Evolutionary conservation across 2,329 filamentous ascomycete species (phyloP).

Genomic region (Aquanectria penicillioides): DNA sequence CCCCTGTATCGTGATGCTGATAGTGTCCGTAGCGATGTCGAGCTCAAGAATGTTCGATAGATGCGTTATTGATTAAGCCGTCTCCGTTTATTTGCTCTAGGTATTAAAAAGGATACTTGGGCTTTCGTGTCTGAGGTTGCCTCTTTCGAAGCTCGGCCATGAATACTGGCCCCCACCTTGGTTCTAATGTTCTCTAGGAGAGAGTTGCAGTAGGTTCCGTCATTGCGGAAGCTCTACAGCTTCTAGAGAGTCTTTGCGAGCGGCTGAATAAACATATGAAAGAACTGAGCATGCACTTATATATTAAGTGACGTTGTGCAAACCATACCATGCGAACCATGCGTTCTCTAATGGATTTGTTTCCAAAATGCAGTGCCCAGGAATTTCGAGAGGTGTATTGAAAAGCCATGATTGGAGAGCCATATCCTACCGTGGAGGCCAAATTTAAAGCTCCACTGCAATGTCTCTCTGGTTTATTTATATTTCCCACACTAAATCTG

Average conservation of each 20-base stretch:
- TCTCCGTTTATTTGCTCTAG: constrained; percentile 17
- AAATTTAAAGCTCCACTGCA: too few relatives aligned
- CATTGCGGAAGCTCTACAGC: neutral
- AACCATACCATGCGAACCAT: too few relatives aligned
- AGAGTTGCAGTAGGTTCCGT: neutral
- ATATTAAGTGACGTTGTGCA: too few relatives aligned
- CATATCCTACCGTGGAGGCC: too few relatives aligned
- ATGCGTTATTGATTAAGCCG: neutral
- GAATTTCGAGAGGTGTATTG: too few relatives aligned
- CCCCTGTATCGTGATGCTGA: constrained; percentile 8
- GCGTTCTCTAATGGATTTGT: too few relatives aligned
- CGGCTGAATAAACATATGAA: too few relatives aligned
- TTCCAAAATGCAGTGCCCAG: too few relatives aligned
- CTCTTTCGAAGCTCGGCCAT: neutral
- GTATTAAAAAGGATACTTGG: constrained; percentile 11
- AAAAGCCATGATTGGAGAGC: too few relatives aligned
- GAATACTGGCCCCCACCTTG: neutral
- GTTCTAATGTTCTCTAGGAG: neutral
- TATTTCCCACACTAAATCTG: too few relatives aligned
- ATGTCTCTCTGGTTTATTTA: too few relatives aligned
- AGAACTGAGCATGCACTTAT: too few relatives aligned
- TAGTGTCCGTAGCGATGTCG: constrained; percentile 67
- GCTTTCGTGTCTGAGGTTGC: neutral
- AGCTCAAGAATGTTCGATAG: constrained; percentile 72
- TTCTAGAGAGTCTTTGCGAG: neutral